phyloP scores from a whole-genome alignment of 306 rosid species.

The Cucurbita maxima region DNA sequence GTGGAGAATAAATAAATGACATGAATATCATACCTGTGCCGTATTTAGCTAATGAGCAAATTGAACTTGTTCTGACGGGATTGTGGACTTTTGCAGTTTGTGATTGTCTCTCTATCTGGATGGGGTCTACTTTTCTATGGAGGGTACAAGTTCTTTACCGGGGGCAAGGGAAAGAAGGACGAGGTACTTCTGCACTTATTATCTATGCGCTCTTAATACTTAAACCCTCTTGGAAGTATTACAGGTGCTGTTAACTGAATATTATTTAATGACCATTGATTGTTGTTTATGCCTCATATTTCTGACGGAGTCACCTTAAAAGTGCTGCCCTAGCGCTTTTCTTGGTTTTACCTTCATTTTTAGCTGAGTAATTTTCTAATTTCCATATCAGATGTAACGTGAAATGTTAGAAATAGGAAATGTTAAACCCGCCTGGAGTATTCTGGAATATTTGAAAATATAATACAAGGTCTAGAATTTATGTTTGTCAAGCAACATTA shows the following conservation, averaged over 20 bases:
- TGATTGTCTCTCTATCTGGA: conserved; percentile 58
- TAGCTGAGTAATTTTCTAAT: not conserved
- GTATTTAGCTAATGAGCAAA: not conserved
- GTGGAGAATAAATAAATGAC: not conserved
- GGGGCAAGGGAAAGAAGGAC: conserved; percentile 75
- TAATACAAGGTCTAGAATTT: not conserved
- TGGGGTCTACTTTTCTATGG: conserved; percentile 64
- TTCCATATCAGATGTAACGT: not conserved
- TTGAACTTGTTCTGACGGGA: conserved; percentile 13
- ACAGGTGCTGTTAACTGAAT: not conserved
- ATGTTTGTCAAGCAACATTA: not conserved
- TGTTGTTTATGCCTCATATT: not conserved
- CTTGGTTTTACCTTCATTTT: not conserved
- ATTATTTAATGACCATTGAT: not conserved
- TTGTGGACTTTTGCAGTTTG: conserved; percentile 49
- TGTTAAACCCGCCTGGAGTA: not conserved
- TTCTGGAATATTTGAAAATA: not conserved
- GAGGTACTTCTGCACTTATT: conserved; percentile 39
- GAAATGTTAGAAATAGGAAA: not conserved
- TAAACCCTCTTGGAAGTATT: not conserved
- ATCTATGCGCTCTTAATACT: not conserved
- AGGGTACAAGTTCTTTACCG: conserved; percentile 45
- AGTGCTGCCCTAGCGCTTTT: not conserved
- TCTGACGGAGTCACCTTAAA: not conserved
- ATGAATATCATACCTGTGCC: not conserved